These are phyloP conservation scores for Pseudomicrostroma phylloplanum DNA, from an alignment of 1,284 basidiomycete genomes.

Conservation along the genomic window DNA sequence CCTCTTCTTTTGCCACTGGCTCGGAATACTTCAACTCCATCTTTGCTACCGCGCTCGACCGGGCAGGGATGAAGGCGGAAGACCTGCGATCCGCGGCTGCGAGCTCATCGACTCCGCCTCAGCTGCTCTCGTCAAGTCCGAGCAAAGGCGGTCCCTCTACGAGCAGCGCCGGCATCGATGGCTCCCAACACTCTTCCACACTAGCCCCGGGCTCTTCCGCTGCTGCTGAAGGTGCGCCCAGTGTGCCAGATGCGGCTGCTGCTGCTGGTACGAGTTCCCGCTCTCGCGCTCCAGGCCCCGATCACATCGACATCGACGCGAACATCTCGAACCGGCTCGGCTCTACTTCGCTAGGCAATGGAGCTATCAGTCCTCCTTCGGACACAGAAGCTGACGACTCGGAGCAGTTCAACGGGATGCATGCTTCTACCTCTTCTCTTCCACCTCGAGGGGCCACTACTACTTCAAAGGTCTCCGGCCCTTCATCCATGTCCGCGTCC, in stretches of 20 bases:
- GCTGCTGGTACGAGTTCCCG: neutral
- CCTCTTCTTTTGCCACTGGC: slow-evolving; percentile 9
- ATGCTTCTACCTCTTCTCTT: too few relatives aligned
- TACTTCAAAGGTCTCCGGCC: too few relatives aligned
- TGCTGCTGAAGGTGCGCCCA: neutral
- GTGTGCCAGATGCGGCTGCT: neutral
- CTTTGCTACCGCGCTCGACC: slow-evolving; percentile 17
- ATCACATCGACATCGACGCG: neutral
- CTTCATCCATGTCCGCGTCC: neutral
- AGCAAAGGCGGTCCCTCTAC: neutral
- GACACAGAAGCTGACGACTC: neutral
- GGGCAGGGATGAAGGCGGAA: slow-evolving; percentile 12
- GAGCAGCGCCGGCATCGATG: neutral
- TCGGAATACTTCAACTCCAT: slow-evolving; percentile 20
- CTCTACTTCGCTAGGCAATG: neutral
- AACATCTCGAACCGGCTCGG: neutral
- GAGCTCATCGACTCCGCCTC: too few relatives aligned
- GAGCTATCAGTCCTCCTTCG: neutral
- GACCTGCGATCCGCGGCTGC: slow-evolving; percentile 4
- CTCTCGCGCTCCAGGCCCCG: neutral
- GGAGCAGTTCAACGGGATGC: neutral
- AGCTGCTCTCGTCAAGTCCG: neutral
- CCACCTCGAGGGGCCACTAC: too few relatives aligned
- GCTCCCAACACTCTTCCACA: too few relatives aligned
- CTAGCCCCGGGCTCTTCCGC: neutral